These are phyloP conservation scores for Hondaea fermentalgiana DNA, from an alignment of 108 stramenopile species.

Conservation along the genomic window DNA sequence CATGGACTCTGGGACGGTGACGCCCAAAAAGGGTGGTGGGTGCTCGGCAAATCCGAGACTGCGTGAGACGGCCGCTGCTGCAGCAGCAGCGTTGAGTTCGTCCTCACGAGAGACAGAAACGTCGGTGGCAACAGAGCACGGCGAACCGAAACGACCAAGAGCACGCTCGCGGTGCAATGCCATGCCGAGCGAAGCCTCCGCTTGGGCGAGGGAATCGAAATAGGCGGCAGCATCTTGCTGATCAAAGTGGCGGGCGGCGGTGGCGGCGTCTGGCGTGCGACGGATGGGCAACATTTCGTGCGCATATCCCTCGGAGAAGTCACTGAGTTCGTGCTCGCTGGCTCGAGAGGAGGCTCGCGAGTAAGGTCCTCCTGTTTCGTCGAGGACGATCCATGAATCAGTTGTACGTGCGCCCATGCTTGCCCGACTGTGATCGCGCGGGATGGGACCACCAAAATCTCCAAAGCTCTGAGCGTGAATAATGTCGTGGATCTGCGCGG, in stretches of 20 bases:
- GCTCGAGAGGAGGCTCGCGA: not conserved
- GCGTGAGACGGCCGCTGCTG: not conserved
- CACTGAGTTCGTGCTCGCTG: not conserved
- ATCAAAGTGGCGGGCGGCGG: not conserved
- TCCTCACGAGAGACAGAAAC: not conserved
- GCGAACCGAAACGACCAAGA: not conserved
- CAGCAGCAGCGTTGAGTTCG: not conserved
- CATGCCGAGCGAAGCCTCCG: not conserved
- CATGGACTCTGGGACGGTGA: not conserved
- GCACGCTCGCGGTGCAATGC: not conserved
- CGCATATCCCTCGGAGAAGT: not conserved
- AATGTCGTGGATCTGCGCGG: no score
- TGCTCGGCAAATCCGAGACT: not conserved
- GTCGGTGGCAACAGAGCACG: not conserved
- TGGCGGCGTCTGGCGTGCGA: not conserved
- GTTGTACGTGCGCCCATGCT: not conserved
- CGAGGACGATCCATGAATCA: not conserved
- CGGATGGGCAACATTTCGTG: not conserved
- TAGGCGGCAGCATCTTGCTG: not conserved
- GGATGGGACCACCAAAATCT: not conserved
- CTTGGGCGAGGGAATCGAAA: not conserved
- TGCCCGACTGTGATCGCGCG: not conserved
- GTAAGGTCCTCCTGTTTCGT: not conserved
- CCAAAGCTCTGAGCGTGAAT: no score
- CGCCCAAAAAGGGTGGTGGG: not conserved